Evolutionary conservation across 1,139 yeast species (phyloP), one percentile per base, ranked within the genome.

Genomic region (Ogataea hybrid): DNA sequence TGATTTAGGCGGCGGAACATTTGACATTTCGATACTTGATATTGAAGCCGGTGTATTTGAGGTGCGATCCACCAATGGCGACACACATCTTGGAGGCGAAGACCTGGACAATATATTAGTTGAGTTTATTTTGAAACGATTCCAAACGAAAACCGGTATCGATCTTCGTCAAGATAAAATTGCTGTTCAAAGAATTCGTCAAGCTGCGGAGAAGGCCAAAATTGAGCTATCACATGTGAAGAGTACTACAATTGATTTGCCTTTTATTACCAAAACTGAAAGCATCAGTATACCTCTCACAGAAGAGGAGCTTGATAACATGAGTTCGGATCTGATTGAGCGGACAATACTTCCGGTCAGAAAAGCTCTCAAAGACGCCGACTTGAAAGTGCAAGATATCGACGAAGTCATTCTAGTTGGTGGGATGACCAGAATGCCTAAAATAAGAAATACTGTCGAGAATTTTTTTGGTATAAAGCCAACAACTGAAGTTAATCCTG

Each of bases 361-460:
- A 51, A 77, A 73, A 54, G 87, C 90, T 31, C 61, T 84, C 30
- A 71, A 77, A 47, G 94, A 84, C 63, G 87, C 92, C 0, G 85
- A 79, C 28, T 63, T 84, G 48, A 76, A 71, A 32, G 66, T 74
- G 5, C 68, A 69, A 20, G 89, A 84, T 45, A 71, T 84, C 28
- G 87, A 84, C 60, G 88, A 84, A 53, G 76, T 84, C 11, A 73
- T 84, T 33, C 61, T 84, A 36, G 94, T 84, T 21, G 94, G 94
- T 23, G 94, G 94, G 31, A 84, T 84, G 94, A 84, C 94, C 0
- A 67, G 92, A 58, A 84, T 84, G 94, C 94, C 94, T 21, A 79
- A 77, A 57, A 76, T 84, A 31, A 67, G 88, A 45, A 65, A 68
- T 25, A 66, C 73, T 0, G 89, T 84, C 1, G 73, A 70, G 46